Base-by-base conservation (phyloP, 129 eudicot species). In the Oenanthe sinensis region DNA sequence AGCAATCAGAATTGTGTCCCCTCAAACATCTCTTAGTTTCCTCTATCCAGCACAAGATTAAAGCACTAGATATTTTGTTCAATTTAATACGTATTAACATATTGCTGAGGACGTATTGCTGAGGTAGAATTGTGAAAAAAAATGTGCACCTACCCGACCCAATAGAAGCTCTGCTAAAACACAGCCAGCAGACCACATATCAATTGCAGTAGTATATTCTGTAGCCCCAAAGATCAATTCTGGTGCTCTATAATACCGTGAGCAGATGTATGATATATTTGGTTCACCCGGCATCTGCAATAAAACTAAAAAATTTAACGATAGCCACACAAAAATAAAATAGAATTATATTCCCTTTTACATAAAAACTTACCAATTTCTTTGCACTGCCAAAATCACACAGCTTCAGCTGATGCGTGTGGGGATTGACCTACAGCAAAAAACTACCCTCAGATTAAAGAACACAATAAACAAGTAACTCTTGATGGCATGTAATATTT, bases 341-440 rank as follows among this genome's bases (percentile, higher is more conserved):
- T 3, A 62, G 46, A 30, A 78, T 28, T 54, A n/a, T 12, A 82
- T 46, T 26, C 30, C 20, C 47, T 10, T 73, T 55, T 45, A 19
- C 54, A 73, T 55, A 36, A n/a, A 5, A 48, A 83, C 92, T 76
- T 88, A 91, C 99, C 97, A 96, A 50, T 92, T 87, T 90, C 86
- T 96, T 96, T 67, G 99, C 99, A 81, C 99, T 96, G 36, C 97
- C 97, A 12, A 95, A 91, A 84, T 96, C 99, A 85, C 99, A 96
- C 47, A 92, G 80, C 86, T 96, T 96, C 72, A 96, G 90, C 88
- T 96, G 96, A 44, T 96, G 99, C 40, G 97, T 96, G 78, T 88
- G 92, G 45, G 99, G 95, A 89, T 96, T 92, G 52, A 96, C 99
- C 99, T 95, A 85, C 71, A 80, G 46, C 69, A 81, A 69, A 71